These are phyloP conservation scores for Limnomonas spitsbergensis DNA, from an alignment of 139 green algal genomes.

Conservation along the genomic window DNA sequence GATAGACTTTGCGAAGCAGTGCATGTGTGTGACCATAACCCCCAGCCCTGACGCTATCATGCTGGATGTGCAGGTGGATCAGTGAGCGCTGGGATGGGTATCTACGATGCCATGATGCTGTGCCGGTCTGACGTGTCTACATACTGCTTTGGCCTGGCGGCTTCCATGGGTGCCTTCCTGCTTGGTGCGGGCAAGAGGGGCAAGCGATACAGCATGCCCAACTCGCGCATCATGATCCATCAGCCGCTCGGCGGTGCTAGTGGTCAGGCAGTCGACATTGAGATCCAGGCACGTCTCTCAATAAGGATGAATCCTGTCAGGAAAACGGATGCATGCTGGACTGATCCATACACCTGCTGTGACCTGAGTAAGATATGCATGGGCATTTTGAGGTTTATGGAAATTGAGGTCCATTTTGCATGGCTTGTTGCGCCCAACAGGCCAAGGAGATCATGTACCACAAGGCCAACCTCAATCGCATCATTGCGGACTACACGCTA, in stretches of 20 bases:
- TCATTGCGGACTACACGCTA: slow-evolving; percentile 89
- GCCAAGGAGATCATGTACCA: slow-evolving; percentile 58
- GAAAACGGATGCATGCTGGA: too few species aligned
- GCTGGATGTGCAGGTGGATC: slow-evolving; percentile 72
- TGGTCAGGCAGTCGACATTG: slow-evolving; percentile 83
- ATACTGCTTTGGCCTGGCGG: slow-evolving; percentile 97
- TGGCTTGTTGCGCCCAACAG: slow-evolving; percentile 42
- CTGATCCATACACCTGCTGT: too few species aligned
- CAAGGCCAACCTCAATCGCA: slow-evolving; percentile 43
- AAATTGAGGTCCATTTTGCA: too few species aligned
- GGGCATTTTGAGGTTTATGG: too few species aligned
- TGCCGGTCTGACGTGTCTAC: slow-evolving; percentile 79
- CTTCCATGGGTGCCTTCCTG: slow-evolving; percentile 98
- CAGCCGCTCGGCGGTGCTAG: slow-evolving; percentile 95
- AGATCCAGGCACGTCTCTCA: slow-evolving; percentile 75
- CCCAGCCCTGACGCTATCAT: background rate
- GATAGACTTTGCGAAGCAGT: background rate
- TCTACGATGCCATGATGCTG: slow-evolving; percentile 97
- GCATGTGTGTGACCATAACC: too few species aligned
- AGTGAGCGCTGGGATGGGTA: slow-evolving; percentile 97
- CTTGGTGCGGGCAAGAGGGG: slow-evolving; percentile 83
- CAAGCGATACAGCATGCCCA: slow-evolving; percentile 97
- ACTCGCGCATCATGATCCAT: slow-evolving; percentile 99
- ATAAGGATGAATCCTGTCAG: background rate
- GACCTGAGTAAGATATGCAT: too few species aligned